Evolutionary conservation across 768 basidiomycete genomes (phyloP).

Genomic region (Termitomyces sp.): DNA sequence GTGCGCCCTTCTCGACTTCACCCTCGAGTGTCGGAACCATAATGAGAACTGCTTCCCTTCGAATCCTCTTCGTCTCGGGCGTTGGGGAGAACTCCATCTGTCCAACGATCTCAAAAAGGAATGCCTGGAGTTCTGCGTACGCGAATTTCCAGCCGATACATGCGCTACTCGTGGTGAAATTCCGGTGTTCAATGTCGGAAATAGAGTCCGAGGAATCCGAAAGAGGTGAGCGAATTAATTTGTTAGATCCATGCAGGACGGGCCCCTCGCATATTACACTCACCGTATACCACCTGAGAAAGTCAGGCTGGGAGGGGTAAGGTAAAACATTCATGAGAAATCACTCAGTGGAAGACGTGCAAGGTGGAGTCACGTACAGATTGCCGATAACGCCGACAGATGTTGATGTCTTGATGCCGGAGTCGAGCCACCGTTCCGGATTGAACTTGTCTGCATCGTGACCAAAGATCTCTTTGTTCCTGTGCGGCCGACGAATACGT

Average conservation of each 20-base stretch:
- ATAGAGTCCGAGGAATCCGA: neutral
- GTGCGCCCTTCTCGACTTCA: conserved; percentile 34
- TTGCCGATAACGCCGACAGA: conserved; percentile 45
- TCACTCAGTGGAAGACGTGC: neutral
- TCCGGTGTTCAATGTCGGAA: neutral
- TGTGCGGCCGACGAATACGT: conserved; percentile 10
- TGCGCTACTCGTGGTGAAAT: conserved; percentile 14
- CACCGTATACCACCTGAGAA: conserved; percentile 29
- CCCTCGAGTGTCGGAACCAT: conserved; percentile 41
- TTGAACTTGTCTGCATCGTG: conserved; percentile 41
- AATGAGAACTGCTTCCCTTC: conserved; percentile 34
- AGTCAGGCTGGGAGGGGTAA: conserved; percentile 16
- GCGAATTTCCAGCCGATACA: conserved; percentile 37
- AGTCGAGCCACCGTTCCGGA: conserved; percentile 44
- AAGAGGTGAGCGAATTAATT: neutral
- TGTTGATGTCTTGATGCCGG: conserved; percentile 34
- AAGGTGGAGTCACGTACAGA: conserved; percentile 24
- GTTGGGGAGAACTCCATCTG: conserved; percentile 49
- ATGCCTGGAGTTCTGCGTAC: conserved; percentile 50
- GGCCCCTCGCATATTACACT: conserved; percentile 3
- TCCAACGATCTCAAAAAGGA: conserved; percentile 50
- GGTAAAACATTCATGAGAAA: neutral
- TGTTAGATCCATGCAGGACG: neutral
- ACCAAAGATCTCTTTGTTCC: conserved; percentile 41
- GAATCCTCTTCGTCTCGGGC: conserved; percentile 26